phyloP scores from a whole-genome alignment of 805 yeast genomes.

The Starmerella bombi region DNA sequence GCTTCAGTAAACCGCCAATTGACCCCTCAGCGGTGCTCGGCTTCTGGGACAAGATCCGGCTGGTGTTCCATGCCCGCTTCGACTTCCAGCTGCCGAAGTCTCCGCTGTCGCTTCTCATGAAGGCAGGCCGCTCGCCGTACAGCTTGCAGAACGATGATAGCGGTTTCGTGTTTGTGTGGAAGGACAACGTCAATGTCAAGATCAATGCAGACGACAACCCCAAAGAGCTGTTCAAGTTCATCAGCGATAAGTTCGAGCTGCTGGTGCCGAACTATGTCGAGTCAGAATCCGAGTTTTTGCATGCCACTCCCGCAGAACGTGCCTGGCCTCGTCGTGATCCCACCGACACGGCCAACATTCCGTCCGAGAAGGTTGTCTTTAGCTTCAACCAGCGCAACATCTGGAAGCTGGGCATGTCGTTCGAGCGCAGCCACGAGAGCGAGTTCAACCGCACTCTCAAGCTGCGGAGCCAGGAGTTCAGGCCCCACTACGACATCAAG shows the following conservation, averaged over 20 bases:
- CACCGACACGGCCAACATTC: slow-evolving; percentile 20
- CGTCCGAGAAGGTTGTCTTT: slow-evolving; percentile 38
- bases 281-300: slow-evolving; percentile 24
- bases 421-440: slow-evolving; percentile 45
- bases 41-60: slow-evolving; percentile 81
- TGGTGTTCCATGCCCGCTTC: slow-evolving; percentile 61
- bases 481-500: slow-evolving; percentile 51
- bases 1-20: slow-evolving; percentile 76
- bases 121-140: slow-evolving; percentile 74
- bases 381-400: slow-evolving; percentile 51
- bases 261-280: slow-evolving; percentile 66
- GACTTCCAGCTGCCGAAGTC: slow-evolving; percentile 39
- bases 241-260: slow-evolving; percentile 49
- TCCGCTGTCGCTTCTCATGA: slow-evolving; percentile 32
- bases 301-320: slow-evolving; percentile 22
- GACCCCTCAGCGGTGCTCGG: slow-evolving; percentile 81
- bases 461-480: slow-evolving; percentile 35
- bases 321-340: slow-evolving; percentile 21
- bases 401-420: slow-evolving; percentile 67
- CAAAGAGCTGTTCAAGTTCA: slow-evolving; percentile 48
- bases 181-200: slow-evolving; percentile 43
- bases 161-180: slow-evolving; percentile 68
- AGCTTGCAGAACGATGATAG: slow-evolving; percentile 49
- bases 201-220: slow-evolving; percentile 61
- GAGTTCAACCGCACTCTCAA: slow-evolving; percentile 21